A percentile compares a stretch with the other conserved stretches of the same genome.
Evolutionary conservation across 768 basidiomycete species (phyloP).

Genomic region (Tulasnella sp.): DNA sequence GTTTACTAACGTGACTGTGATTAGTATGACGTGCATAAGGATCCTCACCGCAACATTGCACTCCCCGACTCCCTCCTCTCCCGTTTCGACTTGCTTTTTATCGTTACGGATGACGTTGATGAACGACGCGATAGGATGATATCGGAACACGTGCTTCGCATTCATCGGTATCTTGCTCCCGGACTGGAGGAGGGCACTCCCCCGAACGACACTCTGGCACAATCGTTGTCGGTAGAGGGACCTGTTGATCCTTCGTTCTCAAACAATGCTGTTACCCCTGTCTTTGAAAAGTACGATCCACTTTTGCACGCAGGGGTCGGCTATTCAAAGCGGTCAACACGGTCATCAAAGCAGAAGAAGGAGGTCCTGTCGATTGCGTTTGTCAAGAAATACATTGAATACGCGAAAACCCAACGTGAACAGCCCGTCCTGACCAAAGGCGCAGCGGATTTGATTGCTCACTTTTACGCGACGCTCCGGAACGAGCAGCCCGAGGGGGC

Average conservation of each 20-base stretch:
- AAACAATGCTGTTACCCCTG: slow-evolving; percentile 51
- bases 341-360: slow-evolving; percentile 40
- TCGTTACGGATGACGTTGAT: slow-evolving; percentile 97
- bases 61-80: slow-evolving; percentile 95
- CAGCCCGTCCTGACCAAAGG: slow-evolving; percentile 83
- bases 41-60: slow-evolving; percentile 97
- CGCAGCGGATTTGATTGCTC: slow-evolving; percentile 89
- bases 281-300: slow-evolving; percentile 95
- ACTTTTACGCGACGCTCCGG: slow-evolving; percentile 82
- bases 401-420: slow-evolving; percentile 74
- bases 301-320: slow-evolving; percentile 80
- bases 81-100: slow-evolving; percentile 96
- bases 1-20: slow-evolving; percentile 19
- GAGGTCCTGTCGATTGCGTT: slow-evolving; percentile 90
- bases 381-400: slow-evolving; percentile 98
- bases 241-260: slow-evolving; percentile 43
- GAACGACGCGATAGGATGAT: slow-evolving; percentile 89
- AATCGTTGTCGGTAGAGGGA: slow-evolving; percentile 81
- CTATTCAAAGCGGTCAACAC: slow-evolving; percentile 42
- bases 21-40: slow-evolving; percentile 98
- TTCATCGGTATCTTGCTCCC: slow-evolving; percentile 94
- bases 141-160: slow-evolving; percentile 93
- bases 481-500: slow-evolving; percentile 90
- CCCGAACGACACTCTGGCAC: slow-evolving; percentile 74
- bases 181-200: slow-evolving; percentile 95